Evolutionary conservation across 164 flowering plant genomes (phyloP).

Genomic region (Protea cynaroides): DNA sequence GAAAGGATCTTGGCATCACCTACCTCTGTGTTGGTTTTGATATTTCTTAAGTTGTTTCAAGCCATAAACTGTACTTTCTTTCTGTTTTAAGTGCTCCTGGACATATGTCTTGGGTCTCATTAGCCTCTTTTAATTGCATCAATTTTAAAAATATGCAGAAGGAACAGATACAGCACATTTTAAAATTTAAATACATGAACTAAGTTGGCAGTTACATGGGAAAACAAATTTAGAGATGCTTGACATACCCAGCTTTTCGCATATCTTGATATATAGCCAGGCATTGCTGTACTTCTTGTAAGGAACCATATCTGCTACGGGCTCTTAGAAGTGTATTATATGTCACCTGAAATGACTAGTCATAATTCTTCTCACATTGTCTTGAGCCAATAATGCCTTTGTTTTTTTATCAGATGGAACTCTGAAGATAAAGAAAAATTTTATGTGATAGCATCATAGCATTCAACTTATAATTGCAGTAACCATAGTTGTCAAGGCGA

Average conservation of each 20-base stretch:
- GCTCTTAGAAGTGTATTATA: conserved; percentile 81
- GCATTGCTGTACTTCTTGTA: conserved; percentile 76
- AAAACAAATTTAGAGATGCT: background rate
- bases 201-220: background rate
- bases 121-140: background rate
- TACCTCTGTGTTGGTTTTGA: too few species aligned
- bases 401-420: background rate
- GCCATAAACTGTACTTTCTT: too few species aligned
- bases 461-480: too few species aligned
- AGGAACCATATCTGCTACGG: conserved; percentile 73
- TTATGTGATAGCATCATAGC: too few species aligned
- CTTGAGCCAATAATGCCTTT: background rate
- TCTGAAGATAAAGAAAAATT: background rate
- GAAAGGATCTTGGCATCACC: too few species aligned
- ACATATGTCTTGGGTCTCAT: too few species aligned
- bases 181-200: background rate
- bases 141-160: background rate
- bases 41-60: too few species aligned
- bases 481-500: too few species aligned
- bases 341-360: conserved; percentile 61
- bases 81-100: too few species aligned
- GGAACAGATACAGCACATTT: background rate
- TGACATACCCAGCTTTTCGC: conserved; percentile 81
- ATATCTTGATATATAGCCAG: conserved; percentile 80
- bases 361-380: background rate